Base-by-base conservation (phyloP, 495 filamentous ascomycete genomes). In the Penicillium malachiteum region DNA sequence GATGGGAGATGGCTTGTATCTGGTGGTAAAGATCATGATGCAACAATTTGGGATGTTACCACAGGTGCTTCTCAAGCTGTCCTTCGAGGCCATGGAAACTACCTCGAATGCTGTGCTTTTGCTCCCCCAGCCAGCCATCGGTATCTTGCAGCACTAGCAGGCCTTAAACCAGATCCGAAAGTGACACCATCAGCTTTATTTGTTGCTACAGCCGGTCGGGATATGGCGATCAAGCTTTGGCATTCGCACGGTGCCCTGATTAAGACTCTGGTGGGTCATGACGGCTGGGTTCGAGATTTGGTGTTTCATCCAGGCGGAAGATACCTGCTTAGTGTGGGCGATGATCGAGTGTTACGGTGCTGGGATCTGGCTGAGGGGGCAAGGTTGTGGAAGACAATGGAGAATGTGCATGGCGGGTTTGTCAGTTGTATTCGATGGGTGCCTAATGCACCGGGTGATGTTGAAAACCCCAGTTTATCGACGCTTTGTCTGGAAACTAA, bases 291-390 rank as follows among this genome's bases (percentile, higher is more conserved):
- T 1, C 81, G 89, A 14, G 88, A 78, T 1, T 64, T 97, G 8
- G 84, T 89, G 11, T 97, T 95, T 66, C 93, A 97, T 63, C 93
- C 93, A 0, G 90, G 89, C 3, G 93, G 93, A 3, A 96, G 93
- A 66, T 97, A 92, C 62, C 77, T 97, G 3, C 69, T 97, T 8
- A 89, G 84, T 38, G 87, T 87, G 4, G 75, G 84, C 11, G 93
- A 97, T 63, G 93, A 97, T 67, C 91, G 92, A 67, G 91, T 90
- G 11, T 78, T 97, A 13, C 77, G 92, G 40, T 96, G 91, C 73
- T 97, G 93, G 93, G 92, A 52, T 34, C 38, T 52, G 43, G 39
- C 50, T 10, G 26, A 42, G 9, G 30, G 14, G 4, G 50, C 35
- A 5, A 42, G 39, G 16, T 18, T 52, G 26, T 18, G 18, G 30